Percentiles rank a stretch among this genome's conserved stretches.
These are phyloP conservation scores for Hymenotorrendiella dingleyae DNA, from an alignment of 2,329 filamentous ascomycete species.

Conservation along the genomic window DNA sequence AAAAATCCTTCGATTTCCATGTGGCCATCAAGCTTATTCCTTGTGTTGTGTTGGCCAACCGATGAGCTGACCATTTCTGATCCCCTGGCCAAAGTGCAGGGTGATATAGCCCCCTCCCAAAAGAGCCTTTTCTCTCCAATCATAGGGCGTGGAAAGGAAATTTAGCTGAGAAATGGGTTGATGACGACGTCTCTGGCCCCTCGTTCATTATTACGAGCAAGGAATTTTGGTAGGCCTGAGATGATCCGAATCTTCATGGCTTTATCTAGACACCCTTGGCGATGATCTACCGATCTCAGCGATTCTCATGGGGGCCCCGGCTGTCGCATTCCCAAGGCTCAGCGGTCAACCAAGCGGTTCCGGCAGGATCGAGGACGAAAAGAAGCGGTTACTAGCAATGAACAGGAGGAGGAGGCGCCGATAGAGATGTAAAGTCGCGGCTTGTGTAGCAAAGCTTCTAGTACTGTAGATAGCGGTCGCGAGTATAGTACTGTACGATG, in stretches of 20 bases:
- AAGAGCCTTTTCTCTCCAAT: neutral
- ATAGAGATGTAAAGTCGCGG: too few species aligned
- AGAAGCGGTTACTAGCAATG: too few species aligned
- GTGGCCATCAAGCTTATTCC: slow-evolving; percentile 21
- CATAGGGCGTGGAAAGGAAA: too few species aligned
- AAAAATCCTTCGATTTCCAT: too few species aligned
- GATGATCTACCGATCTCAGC: slow-evolving; percentile 17
- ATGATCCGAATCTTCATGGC: slow-evolving; percentile 4
- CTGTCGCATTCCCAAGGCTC: neutral
- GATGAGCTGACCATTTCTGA: too few species aligned
- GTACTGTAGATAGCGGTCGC: too few species aligned
- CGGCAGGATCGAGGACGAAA: neutral
- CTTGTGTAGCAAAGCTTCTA: too few species aligned
- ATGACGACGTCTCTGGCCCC: slow-evolving; percentile 1
- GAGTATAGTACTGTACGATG: too few species aligned
- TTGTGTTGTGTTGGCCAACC: slow-evolving; percentile 7
- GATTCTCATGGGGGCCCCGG: slow-evolving; percentile 3
- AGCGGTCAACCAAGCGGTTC: neutral
- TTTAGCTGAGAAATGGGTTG: neutral
- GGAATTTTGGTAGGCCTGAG: slow-evolving; percentile 7
- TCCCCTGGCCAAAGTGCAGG: too few species aligned
- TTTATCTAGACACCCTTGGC: slow-evolving; percentile 9
- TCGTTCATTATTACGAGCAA: too few species aligned
- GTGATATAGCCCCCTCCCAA: too few species aligned
- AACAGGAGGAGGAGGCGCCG: too few species aligned